Evolutionary conservation across 371 early-diverging fungal species (phyloP), one percentile per base, ranked within the genome.

Genomic region (Thermomucor indicae-seudaticae): DNA sequence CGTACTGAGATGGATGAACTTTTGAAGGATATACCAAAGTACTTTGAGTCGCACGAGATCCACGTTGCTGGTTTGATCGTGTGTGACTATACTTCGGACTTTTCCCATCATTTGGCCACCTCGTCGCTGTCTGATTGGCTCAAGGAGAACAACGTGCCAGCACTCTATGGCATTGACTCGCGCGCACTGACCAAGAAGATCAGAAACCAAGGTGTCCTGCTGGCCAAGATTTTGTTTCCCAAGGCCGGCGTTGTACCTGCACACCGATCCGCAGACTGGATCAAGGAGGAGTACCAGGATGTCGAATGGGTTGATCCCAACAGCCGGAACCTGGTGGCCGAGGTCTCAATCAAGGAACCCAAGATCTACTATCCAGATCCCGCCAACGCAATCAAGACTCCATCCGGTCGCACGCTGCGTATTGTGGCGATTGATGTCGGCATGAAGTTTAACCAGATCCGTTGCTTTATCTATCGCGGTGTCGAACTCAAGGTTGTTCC

Each of bases 371-470:
- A 55, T 6, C 81, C 83, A 12, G 85, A 81, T 20, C 80, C 83
- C 8, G 65, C 72, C 31, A 81, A 68, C 20, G 80, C 84, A 24
- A 53, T 88, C 52, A 73, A 79, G 56, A 81, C 82, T 7, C 70
- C 84, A 20, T 78, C 81, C 53, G 95, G 95, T 8, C 88, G 86
- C 58, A 77, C 86, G 3, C 67, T 95, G 49, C 86, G 91, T 43
- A 80, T 97, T 32, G 58, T 97, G 31, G 92, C 92, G 23, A 86
- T 97, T 5, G 98, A 97, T 70, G 92, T 97, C 19, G 98, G 98
- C 58, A 94, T 97, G 93, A 97, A 97, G 71, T 91, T 82, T 77
- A 96, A 96, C 75, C 97, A 97, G 70, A 90, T 96, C 67, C 89
- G 96, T 51, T 95, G 95, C 80, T 95, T 97, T 57, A 83, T 93